Conservation (phyloP, 257 asterid genomes). For the Nicotiana attenuata region DNA sequence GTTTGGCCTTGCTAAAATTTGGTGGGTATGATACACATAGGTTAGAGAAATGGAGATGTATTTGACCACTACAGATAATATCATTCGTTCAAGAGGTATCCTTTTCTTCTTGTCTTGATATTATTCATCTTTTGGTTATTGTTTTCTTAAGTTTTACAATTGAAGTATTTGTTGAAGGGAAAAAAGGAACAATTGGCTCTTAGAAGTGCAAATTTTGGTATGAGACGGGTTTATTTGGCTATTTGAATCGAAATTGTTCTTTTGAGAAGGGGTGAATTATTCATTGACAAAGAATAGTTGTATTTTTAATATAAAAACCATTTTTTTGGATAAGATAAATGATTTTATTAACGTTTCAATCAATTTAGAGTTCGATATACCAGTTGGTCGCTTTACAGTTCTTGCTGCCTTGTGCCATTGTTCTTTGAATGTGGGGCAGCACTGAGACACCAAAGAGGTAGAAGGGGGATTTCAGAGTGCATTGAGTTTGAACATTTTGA, state of each 20-base stretch:
- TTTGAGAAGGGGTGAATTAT: background rate
- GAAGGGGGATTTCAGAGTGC: background rate
- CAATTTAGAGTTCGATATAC: background rate
- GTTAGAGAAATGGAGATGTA: conserved; percentile 92
- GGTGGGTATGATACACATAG: conserved; percentile 26
- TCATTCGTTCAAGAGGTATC: conserved; percentile 77
- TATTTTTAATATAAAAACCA: no score
- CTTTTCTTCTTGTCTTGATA: background rate
- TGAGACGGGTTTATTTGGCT: background rate
- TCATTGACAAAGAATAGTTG: background rate
- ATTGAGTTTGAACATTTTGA: background rate
- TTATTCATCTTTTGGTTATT: background rate
- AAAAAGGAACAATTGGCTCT: background rate
- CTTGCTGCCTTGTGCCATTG: background rate
- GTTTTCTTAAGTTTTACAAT: background rate
- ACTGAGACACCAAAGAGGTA: background rate
- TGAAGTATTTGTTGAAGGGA: background rate
- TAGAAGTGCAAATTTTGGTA: background rate
- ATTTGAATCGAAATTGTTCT: background rate
- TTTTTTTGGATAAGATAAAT: no score
- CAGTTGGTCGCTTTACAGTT: background rate
- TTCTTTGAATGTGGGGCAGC: background rate
- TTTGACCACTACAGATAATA: conserved; percentile 76
- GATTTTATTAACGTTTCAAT: no score
- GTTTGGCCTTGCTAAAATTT: background rate